These are phyloP conservation scores for Quercus wislizeni DNA, from an alignment of 306 rosid species.

Conservation along the genomic window DNA sequence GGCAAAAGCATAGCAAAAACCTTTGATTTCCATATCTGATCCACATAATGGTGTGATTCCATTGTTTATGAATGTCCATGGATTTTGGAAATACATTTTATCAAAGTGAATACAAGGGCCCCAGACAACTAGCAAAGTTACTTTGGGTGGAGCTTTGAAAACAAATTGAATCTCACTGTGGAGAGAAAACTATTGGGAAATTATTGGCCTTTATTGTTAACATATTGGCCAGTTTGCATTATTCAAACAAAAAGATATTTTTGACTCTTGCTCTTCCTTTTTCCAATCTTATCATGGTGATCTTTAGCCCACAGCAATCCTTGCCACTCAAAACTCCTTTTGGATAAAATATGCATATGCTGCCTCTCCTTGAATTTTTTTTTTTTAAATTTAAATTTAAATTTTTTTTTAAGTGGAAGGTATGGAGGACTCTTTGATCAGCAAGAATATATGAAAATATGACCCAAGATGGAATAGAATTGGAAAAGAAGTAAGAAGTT, in stretches of 20 bases:
- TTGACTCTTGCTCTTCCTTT: background rate
- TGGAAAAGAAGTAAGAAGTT: background rate
- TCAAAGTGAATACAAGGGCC: background rate
- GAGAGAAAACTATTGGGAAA: conserved; percentile 7
- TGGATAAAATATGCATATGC: no score
- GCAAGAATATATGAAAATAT: background rate
- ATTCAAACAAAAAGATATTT: conserved; percentile 15
- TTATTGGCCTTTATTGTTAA: conserved; percentile 16
- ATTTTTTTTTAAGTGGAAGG: background rate
- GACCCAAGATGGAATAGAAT: background rate
- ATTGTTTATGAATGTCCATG: background rate
- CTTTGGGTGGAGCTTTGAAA: conserved; percentile 7
- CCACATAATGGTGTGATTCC: background rate
- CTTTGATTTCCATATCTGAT: background rate
- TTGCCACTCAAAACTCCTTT: background rate
- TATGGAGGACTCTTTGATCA: background rate
- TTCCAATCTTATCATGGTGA: background rate
- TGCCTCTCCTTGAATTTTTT: no score
- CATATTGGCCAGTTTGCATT: background rate
- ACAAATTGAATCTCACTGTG: conserved; percentile 9
- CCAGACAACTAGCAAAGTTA: conserved; percentile 4
- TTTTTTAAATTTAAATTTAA: no score
- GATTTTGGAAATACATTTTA: background rate
- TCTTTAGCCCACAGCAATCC: background rate
- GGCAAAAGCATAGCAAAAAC: background rate